Base-by-base conservation (phyloP, 2,329 filamentous ascomycete species). In the Fusarium pseudocircinatum region DNA sequence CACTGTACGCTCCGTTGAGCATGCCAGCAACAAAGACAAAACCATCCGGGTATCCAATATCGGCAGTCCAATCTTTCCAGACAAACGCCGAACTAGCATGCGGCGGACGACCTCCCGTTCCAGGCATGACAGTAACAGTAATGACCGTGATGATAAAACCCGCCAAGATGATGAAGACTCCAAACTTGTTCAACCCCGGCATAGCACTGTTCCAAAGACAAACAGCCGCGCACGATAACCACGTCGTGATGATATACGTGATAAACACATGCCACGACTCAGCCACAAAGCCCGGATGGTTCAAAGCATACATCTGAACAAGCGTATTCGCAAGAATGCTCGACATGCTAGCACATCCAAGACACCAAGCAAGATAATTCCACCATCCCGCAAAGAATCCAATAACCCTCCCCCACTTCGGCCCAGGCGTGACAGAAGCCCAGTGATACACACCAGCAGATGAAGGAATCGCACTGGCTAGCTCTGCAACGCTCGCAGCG, bases 1-100 rank as follows among this genome's bases (percentile, higher is more conserved):
- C 88, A 49, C 89, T 88, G 78, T 89, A 94, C 7, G 91, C 91
- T 16, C 91, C 92, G 75, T 94, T 94, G n/a, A 84, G 79, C 83
- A 84, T 84, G 3, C 83, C 83, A 1, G 79, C 77, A 8, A 82
- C 76, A 53, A 85, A 85, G 4, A 85, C 83, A 62, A 85, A 83
- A 0, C 83, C 83, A 37, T 83, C 72, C 0, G 81, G 79, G 49
- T 84, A 85, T 22, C 84, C 84, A 49, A 83, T 81, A 39, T 80
- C 72, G 28, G 82, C 81, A 16, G 74, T 73, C 83, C 83, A 85
- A 16, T 83, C 78, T 4, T 56, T 76, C 84, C 83, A 85, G 11
- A 85, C 83, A 67, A 83, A 83, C 0, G 78, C 69, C 7, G 78
- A 80, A 11, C 75, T 77, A 0, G 82, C 83, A 40, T 81, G 82